Base-by-base conservation (phyloP, 306 rosid genomes). In the Begonia masoniana region DNA sequence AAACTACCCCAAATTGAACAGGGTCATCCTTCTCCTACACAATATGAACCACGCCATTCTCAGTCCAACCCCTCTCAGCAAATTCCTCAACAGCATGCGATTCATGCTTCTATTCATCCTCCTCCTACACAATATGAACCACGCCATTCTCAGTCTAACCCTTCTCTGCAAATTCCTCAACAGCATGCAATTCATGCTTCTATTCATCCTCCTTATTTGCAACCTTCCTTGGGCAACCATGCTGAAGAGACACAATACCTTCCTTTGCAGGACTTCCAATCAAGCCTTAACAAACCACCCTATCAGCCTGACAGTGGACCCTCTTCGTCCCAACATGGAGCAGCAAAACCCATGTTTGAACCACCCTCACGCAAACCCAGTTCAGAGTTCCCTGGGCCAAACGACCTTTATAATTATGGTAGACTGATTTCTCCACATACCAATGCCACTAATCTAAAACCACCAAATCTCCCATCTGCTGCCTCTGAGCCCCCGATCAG, bases 221-320 rank as follows among this genome's bases (percentile, higher is more conserved):
- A 65, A 69, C 60, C 92, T 79, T 47, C 88, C 9, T 41, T 66
- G 10, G 77, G 70, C 56, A 94, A 84, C 67, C 97, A 71, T 63
- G 64, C 69, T 31, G 97, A 88, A 66, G 92, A 88, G 70, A 46
- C 81, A 24, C 70, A 91, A 31, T 84, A 77, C 54, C 61, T 51
- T 69, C 71, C 95, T 68, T 58, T 91, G 62, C 94, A 75, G 65
- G 84, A 13, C 75, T 81, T 72, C 67, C 78, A 82, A 46, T 83
- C 85, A 21, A 77, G 50, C 66, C 64, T 67, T 56, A 82, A 76
- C 42, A 84, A 81, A 66, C 74, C 78, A 14, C 81, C 83, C 54
- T 60, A 78, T 62, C 95, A 75, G 71, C 69, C 79, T 15, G 81
- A 80, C 14, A 64, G 70, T 15, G 82, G 87, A 17, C 82, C 77